These are phyloP conservation scores for Rehmannia glutinosa DNA, from an alignment of 257 asterid species.

Conservation along the genomic window DNA sequence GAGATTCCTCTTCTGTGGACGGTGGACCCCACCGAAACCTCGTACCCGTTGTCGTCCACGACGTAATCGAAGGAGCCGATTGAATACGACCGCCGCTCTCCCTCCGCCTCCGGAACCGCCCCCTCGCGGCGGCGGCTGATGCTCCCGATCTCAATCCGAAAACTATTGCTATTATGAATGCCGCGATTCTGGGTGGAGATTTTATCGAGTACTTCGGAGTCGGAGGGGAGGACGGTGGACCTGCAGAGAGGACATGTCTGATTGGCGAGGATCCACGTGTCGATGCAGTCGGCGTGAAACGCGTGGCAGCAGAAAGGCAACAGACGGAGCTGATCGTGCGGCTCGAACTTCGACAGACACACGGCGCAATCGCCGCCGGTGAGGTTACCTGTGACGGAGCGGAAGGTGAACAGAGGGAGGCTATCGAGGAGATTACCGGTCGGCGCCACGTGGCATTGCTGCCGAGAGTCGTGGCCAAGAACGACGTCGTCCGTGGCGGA, in stretches of 20 bases:
- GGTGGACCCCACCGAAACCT: constrained; percentile 49
- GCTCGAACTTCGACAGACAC: constrained; percentile 70
- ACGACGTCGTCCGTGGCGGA: constrained; percentile 47
- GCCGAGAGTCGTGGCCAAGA: constrained; percentile 17
- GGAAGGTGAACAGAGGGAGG: constrained; percentile 64
- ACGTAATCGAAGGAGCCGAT: constrained; percentile 82
- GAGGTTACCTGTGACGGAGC: constrained; percentile 51
- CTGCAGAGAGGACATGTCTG: constrained; percentile 89
- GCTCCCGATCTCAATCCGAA: constrained; percentile 82
- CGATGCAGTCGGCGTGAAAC: constrained; percentile 77
- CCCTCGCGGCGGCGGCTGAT: constrained; percentile 51
- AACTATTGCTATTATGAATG: constrained; percentile 1
- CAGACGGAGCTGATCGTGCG: constrained; percentile 61
- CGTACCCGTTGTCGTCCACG: constrained; percentile 59
- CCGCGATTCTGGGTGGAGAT: constrained; percentile 27
- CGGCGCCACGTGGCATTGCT: constrained; percentile 21
- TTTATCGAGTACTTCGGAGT: constrained; percentile 42
- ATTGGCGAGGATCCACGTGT: constrained; percentile 71
- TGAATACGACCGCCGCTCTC: constrained; percentile 54
- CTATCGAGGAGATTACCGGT: constrained; percentile 34
- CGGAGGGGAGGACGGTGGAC: constrained; percentile 60
- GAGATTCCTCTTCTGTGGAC: constrained; percentile 46
- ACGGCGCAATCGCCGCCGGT: constrained; percentile 88
- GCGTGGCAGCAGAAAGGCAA: constrained; percentile 91
- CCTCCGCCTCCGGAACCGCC: constrained; percentile 21